phyloP scores from a whole-genome alignment of 495 filamentous ascomycete species.

The Trichodelitschia bisporula region DNA sequence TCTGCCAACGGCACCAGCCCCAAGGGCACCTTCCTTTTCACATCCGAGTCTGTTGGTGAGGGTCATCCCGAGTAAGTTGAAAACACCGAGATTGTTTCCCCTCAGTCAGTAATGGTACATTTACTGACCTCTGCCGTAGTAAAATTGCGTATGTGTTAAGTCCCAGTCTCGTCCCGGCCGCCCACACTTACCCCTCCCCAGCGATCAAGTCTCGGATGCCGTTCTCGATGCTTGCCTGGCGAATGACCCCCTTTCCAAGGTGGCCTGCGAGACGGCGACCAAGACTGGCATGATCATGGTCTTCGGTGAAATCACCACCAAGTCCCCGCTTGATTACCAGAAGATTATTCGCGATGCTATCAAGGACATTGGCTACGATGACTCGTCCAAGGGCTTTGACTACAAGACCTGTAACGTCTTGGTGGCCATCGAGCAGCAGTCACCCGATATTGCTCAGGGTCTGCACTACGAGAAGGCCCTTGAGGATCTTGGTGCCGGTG shows the following conservation, averaged over 20 bases:
- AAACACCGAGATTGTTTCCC: slow-evolving; percentile 15
- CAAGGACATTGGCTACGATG: slow-evolving; percentile 97
- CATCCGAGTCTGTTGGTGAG: slow-evolving; percentile 95
- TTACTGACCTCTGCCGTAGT: slow-evolving; percentile 4
- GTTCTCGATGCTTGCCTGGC: slow-evolving; percentile 91
- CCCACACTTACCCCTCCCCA: slow-evolving; percentile 8
- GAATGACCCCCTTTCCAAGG: slow-evolving; percentile 90
- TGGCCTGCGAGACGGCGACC: slow-evolving; percentile 95
- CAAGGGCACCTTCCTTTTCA: slow-evolving; percentile 80
- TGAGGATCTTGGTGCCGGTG: slow-evolving; percentile 94
- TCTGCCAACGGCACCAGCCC: slow-evolving; percentile 2
- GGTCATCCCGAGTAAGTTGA: slow-evolving; percentile 97
- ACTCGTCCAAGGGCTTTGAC: slow-evolving; percentile 93
- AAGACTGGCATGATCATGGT: slow-evolving; percentile 99
- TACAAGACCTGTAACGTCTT: slow-evolving; percentile 99
- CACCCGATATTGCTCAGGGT: slow-evolving; percentile 94
- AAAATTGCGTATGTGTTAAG: background rate
- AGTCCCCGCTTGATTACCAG: slow-evolving; percentile 87
- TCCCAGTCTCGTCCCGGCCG: background rate
- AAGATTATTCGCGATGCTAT: slow-evolving; percentile 86
- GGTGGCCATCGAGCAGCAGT: slow-evolving; percentile 98
- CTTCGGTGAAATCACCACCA: slow-evolving; percentile 98
- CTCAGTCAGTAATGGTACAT: background rate
- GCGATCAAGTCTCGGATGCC: slow-evolving; percentile 94
- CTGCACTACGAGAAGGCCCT: slow-evolving; percentile 90